Evolutionary conservation across 352 stramenopile genomes (phyloP).

Genomic region (Pythium dissimile): DNA sequence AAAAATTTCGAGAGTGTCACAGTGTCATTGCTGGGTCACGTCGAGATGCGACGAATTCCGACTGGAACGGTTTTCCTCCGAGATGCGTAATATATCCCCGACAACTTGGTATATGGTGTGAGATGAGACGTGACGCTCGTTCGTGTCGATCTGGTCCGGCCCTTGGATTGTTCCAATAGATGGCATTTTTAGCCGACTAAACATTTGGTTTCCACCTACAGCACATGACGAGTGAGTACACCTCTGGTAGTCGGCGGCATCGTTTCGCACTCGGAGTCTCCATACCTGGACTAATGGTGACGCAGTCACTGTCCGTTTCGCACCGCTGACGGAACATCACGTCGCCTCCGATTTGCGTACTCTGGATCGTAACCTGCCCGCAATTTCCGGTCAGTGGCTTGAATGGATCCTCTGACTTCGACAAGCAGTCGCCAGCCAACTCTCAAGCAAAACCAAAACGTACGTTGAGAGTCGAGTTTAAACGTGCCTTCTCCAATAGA

Average conservation of each 20-base stretch:
- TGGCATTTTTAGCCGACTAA: too few relatives aligned
- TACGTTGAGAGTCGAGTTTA: slow-evolving; percentile 40
- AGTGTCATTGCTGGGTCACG: neutral
- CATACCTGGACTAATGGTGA: too few relatives aligned
- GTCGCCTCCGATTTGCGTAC: slow-evolving; percentile 29
- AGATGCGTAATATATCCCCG: slow-evolving; percentile 35
- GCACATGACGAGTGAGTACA: too few relatives aligned
- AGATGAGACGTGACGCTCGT: neutral
- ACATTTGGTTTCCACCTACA: too few relatives aligned
- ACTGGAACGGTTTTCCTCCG: slow-evolving; percentile 22
- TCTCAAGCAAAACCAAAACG: neutral
- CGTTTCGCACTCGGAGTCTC: too few relatives aligned
- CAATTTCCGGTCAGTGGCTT: too few relatives aligned
- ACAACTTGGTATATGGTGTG: slow-evolving; percentile 31
- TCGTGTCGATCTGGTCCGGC: neutral
- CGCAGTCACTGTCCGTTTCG: neutral
- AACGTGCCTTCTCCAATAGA: slow-evolving; percentile 30
- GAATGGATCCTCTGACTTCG: too few relatives aligned
- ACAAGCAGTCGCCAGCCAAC: neutral
- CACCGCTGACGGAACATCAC: slow-evolving; percentile 36
- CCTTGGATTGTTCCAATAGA: too few relatives aligned
- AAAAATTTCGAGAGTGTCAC: neutral
- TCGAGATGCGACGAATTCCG: slow-evolving; percentile 12
- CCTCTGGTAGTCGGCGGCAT: too few relatives aligned
- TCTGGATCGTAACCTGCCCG: slow-evolving; percentile 29